Base-by-base conservation (phyloP, 2,329 filamentous ascomycete species). In the Helminthosporium solani region DNA sequence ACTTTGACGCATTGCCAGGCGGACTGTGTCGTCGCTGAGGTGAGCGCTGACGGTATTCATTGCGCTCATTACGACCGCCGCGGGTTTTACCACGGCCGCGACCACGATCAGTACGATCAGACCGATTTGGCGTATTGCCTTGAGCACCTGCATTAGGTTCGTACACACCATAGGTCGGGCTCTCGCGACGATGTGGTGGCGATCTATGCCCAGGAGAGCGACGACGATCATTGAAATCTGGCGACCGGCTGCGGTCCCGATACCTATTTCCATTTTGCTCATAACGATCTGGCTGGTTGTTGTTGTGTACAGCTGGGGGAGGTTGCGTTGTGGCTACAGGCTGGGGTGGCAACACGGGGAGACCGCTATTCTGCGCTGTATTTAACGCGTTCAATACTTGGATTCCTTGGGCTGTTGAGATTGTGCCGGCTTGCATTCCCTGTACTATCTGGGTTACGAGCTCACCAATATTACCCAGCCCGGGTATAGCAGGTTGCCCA, bases 11-110 rank as follows among this genome's bases (percentile, higher is more conserved):
- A 42, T 54, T 57, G 47, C 48, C 60, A 56, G 52, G 77, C 80
- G 46, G 84, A 78, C 63, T 86, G 52, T 64, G 64, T 48, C 81
- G 83, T 60, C 83, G 82, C 44, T 82, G 78, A 36, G 91, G 90
- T 62, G 88, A 95, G 64, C 94, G 88, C 68, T 96, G 90, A 54
- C 92, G 88, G 73, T 95, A 96, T 31, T 90, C 68, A 67, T 61
- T 65, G 53, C 64, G 68, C 42, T 90, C 67, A 63, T 61, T 64
- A 44, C 64, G 67, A 44, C 60, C 61, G 45, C 75, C 71, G 44
- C 77, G 60, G 35, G 61, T 57, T 51, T 61, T 73, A 64, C 76
- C 73, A 48, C 75, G 73, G 54, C 75, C 84, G 44, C 78, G 74
- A 48, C 77, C 79, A 50, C 83, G 78, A 33, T 80, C 78, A 47